Evolutionary conservation across 2,329 filamentous ascomycete species (phyloP), one percentile per base, ranked within the genome.

Genomic region (Claviceps lovelessii): DNA sequence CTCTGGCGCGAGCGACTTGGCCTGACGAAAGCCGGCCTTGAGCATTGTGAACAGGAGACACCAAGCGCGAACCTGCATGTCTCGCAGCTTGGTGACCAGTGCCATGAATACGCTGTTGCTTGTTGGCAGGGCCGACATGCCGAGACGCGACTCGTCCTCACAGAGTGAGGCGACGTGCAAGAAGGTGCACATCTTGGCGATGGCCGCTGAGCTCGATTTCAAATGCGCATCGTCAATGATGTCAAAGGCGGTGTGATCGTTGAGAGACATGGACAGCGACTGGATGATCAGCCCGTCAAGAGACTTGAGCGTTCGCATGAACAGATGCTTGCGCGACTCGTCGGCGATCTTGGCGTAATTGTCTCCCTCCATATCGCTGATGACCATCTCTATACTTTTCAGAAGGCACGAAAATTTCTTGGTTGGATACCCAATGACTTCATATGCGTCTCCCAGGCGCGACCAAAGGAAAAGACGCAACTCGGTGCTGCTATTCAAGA

Each of bases 401-500:
- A 98, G 74, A 57, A 88, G 81, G 68, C 90, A 97, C 0, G 88
- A 94, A 35, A 96, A 82, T 15, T 93, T 84, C 67, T 95, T 96
- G 0, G 91, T 90, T 0, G 81, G 73, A 62, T 96, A 95, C 8
- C 86, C 80, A 57, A 98, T 95, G 8, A 79, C 80, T 53, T 83
- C 78, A 63, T 98, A 98, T 0, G 93, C 91, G 59, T 93, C 86
- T 42, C 88, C 84, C n/a, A 98, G 77, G 52, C 89, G 83, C 58
- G 86, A 85, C 93, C 93, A 98, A 1, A 98, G 75, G 59, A 93
- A 90, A 1, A 97, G 73, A 41, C 88, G 83, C 52, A 97, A 73
- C 53, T 90, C 88, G 1, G 90, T 86, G 63, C 85, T 89, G 47
- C 89, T 90, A 50, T 80, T 83, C 53, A 86, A 78, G 4, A 98